Percentiles rank a stretch among this genome's conserved stretches.
phyloP scores from a whole-genome alignment of 2,329 filamentous ascomycete genomes.

The Botryosphaeria dothidea region DNA sequence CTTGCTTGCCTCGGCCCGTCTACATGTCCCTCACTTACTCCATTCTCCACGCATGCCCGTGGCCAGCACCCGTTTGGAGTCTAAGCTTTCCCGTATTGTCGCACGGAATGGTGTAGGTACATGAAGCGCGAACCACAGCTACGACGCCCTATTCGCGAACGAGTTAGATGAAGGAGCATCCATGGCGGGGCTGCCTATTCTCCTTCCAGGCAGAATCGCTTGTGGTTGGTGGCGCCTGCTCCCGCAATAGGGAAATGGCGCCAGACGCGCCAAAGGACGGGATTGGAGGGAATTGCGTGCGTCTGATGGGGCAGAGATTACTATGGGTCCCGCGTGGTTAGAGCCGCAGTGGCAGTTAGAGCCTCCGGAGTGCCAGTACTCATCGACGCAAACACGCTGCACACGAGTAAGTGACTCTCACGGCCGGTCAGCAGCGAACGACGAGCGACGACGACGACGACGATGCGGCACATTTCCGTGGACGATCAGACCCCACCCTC shows the following conservation, averaged over 20 bases:
- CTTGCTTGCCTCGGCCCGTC: slow-evolving; percentile 1
- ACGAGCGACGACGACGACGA: neutral
- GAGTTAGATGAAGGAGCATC: slow-evolving; percentile 5
- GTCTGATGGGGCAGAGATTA: neutral
- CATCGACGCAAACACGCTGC: neutral
- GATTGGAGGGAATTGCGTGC: slow-evolving; percentile 11
- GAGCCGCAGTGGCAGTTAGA: slow-evolving; percentile 11
- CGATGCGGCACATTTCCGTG: neutral
- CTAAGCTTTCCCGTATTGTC: slow-evolving; percentile 11
- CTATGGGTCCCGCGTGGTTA: slow-evolving; percentile 8
- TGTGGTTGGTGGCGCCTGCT: neutral
- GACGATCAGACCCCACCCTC: slow-evolving; percentile 1
- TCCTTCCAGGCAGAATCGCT: neutral
- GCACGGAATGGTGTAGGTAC: neutral
- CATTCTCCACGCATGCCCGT: neutral
- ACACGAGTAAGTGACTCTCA: neutral
- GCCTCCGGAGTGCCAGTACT: neutral
- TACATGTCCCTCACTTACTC: neutral
- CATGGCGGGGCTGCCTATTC: neutral
- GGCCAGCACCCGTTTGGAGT: neutral
- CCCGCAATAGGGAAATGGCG: neutral
- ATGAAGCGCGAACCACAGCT: neutral
- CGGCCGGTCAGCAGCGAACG: neutral
- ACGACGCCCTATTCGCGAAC: slow-evolving; percentile 1
- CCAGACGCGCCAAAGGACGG: slow-evolving; percentile 10